Evolutionary conservation across 768 basidiomycete species (phyloP), one percentile per base, ranked within the genome.

Genomic region (Lentinula guzmanii): DNA sequence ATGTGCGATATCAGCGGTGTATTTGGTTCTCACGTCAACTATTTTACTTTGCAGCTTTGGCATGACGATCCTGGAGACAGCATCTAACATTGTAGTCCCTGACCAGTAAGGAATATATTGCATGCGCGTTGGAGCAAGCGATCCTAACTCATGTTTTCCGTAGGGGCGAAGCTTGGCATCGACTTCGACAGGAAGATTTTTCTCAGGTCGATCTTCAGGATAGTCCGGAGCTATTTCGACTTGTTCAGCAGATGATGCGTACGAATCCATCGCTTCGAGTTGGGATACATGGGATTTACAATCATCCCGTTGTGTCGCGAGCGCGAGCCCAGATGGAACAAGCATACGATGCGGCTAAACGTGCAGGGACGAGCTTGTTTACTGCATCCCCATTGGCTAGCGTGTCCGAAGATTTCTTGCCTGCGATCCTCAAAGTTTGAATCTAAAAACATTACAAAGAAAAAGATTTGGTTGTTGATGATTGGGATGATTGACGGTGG

Each of bases 1-100:
- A 58, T 39, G 63, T 69, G 69, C 72, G 72, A 70, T 75, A 73
- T 50, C 57, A 67, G 63, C 72, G 75, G 71, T 64, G 62, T 62
- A 58, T 60, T 52, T 59, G 34, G 61, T 74, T 77, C 77, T 82
- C 76, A 83, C 73, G 75, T 74, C 72, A 68, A 64, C 48, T 67
- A 69, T 61, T 63, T 67, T 63, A 46, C 52, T 37, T 65, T 68
- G 58, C 71, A 95, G 95, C 76, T 83, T 99, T 71, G 97, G 97
- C 60, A 91, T 98, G 83, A 91, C 92, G 64, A 86, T 98, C 76
- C 83, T 99, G 58, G 97, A 99, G 80, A 89, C 93, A 59, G 91
- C 95, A 57, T 85, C 93, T 64, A 99, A 99, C 70, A 94, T 98
- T 68, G 85, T 97, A 56, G 93, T 99, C 51, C 97, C 97, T 74